Evolutionary conservation across 306 rosid genomes (phyloP).

Genomic region (Glycyrrhiza uralensis): DNA sequence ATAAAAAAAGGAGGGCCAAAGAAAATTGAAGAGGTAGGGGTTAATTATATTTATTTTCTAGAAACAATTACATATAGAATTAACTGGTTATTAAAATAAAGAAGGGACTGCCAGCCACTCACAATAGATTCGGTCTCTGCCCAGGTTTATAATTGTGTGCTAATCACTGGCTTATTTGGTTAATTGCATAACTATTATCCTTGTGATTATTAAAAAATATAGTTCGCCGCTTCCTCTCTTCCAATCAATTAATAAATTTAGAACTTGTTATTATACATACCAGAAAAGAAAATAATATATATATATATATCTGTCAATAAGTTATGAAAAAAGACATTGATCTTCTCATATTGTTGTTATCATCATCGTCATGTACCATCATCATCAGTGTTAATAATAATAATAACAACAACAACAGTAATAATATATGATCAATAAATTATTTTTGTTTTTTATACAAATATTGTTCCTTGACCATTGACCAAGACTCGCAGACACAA

Average conservation of each 20-base stretch:
- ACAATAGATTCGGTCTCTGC: too few species aligned
- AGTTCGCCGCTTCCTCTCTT: not conserved
- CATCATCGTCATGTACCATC: too few species aligned
- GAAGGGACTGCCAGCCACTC: too few species aligned
- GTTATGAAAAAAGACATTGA: not conserved
- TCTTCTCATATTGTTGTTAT: not conserved
- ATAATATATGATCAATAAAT: too few species aligned
- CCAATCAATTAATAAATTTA: not conserved
- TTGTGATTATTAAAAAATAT: constrained; percentile 26
- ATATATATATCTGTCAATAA: not conserved
- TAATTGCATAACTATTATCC: constrained; percentile 20
- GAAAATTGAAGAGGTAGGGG: not conserved
- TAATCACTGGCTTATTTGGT: not conserved
- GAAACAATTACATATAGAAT: not conserved
- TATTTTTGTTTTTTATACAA: not conserved
- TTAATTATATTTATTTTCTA: not conserved
- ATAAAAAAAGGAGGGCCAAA: not conserved
- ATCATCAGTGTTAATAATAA: too few species aligned
- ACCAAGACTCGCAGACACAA: not conserved
- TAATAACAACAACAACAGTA: too few species aligned
- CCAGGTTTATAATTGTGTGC: too few species aligned
- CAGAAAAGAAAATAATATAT: not conserved
- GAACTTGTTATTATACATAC: not conserved
- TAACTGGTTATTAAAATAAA: too few species aligned
- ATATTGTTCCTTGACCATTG: too few species aligned